These are phyloP conservation scores for Comarum palustre DNA, from an alignment of 306 rosid genomes.

Conservation along the genomic window DNA sequence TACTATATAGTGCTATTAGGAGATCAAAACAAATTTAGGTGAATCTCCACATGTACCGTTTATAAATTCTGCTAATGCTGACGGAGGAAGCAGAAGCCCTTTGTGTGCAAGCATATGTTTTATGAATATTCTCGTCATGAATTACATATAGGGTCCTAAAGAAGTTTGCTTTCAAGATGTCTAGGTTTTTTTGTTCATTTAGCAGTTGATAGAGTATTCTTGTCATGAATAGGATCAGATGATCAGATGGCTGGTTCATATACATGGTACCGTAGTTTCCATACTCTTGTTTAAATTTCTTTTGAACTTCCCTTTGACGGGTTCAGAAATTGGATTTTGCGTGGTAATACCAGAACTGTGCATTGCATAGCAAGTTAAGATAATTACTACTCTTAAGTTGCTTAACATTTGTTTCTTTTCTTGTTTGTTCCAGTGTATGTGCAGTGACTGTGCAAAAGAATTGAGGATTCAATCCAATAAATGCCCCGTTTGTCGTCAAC, in stretches of 20 bases:
- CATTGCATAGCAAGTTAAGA: slow-evolving; percentile 1
- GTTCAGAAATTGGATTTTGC: background rate
- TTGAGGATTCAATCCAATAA: slow-evolving; percentile 68
- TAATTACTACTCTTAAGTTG: slow-evolving; percentile 6
- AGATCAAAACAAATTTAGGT: slow-evolving; percentile 5
- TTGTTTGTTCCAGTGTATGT: slow-evolving; percentile 68
- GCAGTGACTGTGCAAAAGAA: slow-evolving; percentile 82
- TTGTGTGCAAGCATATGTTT: background rate
- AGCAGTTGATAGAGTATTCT: background rate
- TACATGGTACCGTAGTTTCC: background rate
- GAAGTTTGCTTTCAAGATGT: slow-evolving; percentile 16
- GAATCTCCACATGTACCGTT: slow-evolving; percentile 5
- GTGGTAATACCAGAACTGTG: slow-evolving; percentile 9
- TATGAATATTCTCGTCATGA: background rate
- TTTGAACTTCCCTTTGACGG: background rate
- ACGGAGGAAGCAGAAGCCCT: slow-evolving; percentile 6
- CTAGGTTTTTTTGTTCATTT: background rate
- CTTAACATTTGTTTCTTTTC: slow-evolving; percentile 21
- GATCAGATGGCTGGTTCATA: background rate
- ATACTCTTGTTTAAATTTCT: background rate
- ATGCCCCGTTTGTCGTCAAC: slow-evolving; percentile 92
- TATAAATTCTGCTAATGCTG: slow-evolving; percentile 12
- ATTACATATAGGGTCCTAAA: slow-evolving; percentile 9
- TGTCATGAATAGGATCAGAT: background rate
- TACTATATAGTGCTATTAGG: slow-evolving; percentile 14